Base-by-base conservation (phyloP, 2,329 filamentous ascomycete genomes). In the Elsinoe ampelina region DNA sequence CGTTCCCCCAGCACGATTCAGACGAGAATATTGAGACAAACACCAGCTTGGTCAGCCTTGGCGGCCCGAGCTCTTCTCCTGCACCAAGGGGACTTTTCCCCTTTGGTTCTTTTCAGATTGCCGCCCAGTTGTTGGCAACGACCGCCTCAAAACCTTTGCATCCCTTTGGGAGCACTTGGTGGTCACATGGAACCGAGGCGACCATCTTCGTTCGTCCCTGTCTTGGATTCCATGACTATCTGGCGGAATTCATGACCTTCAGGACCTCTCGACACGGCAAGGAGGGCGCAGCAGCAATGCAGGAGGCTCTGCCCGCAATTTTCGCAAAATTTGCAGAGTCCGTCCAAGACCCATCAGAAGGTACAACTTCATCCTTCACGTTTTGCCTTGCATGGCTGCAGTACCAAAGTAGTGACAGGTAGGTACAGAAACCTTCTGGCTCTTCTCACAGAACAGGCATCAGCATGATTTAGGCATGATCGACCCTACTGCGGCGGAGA, bases 401-500 rank as follows among this genome's bases (percentile, higher is more conserved):
- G 41, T 30, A 52, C 41, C 59, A 51, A 38, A 20, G 30, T 59
- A 43, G 55, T 61, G 58, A 61, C 58, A 15, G 56, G 59, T 59
- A 58, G 52, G 59, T 57, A 56, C 68, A 95, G 92, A 97, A 74
- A 88, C 89, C 3, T 96, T 95, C 67, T 73, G 91, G 36, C 78
- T 96, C 57, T 96, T 95, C 75, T 85, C 89, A 42, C 83, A 86
- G 67, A 73, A 82, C 15, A 81, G 89, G 22, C 83, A 86, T 0
- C 86, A 86, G 11, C 81, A 83, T 56, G 84, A 90, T 64, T 83
- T 97, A 8, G 93, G 92, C 66, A 93, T 96, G 71, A 74, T 97
- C 61, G 85, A 95, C 68, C 75, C 86, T 13, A 82, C 80, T 61
- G 83, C 87, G 8, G 68, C 78, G 1, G 71, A 74, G 1, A 70